Evolutionary conservation across 164 flowering plant genomes (phyloP).

Genomic region (Annona squamosa): DNA sequence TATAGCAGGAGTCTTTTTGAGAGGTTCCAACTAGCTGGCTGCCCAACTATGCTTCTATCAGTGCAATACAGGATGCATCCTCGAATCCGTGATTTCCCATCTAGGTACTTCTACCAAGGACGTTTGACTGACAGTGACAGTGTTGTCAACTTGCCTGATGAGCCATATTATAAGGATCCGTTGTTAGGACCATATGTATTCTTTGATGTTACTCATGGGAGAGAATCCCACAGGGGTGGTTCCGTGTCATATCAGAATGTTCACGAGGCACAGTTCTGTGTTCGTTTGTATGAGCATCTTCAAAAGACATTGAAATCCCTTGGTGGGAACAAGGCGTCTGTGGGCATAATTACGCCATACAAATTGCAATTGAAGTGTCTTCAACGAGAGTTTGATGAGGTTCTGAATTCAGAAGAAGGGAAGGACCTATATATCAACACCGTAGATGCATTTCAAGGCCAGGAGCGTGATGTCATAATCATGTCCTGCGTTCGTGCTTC

Average conservation of each 20-base stretch:
- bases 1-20: constrained; percentile 96
- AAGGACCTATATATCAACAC: constrained; percentile 87
- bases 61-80: constrained; percentile 99
- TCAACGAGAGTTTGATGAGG: constrained; percentile 73
- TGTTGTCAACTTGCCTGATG: constrained; percentile 64
- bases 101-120: constrained; percentile 90
- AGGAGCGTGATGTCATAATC: constrained; percentile 92
- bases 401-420: constrained; percentile 80
- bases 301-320: constrained; percentile 59
- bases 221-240: constrained; percentile 91
- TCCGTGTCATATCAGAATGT: constrained; percentile 88
- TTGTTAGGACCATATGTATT: constrained; percentile 76
- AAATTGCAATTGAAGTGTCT: constrained; percentile 91
- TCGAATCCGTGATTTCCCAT: constrained; percentile 92
- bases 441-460: constrained; percentile 99
- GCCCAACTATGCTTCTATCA: constrained; percentile 88
- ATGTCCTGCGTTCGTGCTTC: constrained; percentile 99
- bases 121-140: constrained; percentile 92
- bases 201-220: constrained; percentile 78
- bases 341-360: constrained; percentile 96
- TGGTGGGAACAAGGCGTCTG: constrained; percentile 57
- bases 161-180: constrained; percentile 66
- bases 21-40: constrained; percentile 92
- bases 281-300: constrained; percentile 79
- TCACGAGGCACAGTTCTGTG: constrained; percentile 82